Evolutionary conservation across 441 rosid species (phyloP).

Genomic region (Gossypium gossypioides): DNA sequence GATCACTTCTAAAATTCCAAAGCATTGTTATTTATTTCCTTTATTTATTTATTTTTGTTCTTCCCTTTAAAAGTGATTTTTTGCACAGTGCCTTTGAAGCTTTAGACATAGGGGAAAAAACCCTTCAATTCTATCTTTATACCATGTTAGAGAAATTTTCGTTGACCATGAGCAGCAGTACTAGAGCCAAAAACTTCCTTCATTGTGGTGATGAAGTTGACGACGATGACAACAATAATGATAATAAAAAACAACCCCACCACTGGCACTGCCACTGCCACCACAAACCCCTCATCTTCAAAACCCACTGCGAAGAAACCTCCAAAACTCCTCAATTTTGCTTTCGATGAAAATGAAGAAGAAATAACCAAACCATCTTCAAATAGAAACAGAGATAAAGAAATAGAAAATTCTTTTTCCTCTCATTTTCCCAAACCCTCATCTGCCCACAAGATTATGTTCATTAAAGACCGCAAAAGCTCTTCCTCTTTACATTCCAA

Average conservation of each 20-base stretch:
- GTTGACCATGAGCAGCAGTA: constrained; percentile 25
- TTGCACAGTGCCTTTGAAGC: too few species aligned
- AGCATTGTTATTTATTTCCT: too few species aligned
- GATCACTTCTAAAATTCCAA: too few species aligned
- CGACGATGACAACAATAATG: not conserved
- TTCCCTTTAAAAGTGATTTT: too few species aligned
- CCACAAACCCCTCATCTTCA: constrained; percentile 26
- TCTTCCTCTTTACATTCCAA: constrained; percentile 36
- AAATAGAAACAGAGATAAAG: constrained; percentile 15
- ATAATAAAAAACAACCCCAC: not conserved
- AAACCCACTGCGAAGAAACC: constrained; percentile 49
- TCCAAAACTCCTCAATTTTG: constrained; percentile 59
- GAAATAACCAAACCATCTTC: constrained; percentile 21
- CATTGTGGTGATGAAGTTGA: constrained; percentile 49
- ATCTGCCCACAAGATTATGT: constrained; percentile 51
- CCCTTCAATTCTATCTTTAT: too few species aligned
- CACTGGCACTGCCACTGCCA: not conserved
- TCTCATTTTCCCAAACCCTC: constrained; percentile 14
- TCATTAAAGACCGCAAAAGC: constrained; percentile 42
- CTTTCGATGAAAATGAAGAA: constrained; percentile 51
- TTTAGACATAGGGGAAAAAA: too few species aligned
- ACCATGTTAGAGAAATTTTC: not conserved
- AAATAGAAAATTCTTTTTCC: not conserved
- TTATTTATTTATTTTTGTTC: too few species aligned
- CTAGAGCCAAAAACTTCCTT: constrained; percentile 53